Conservation (phyloP, 2,329 filamentous ascomycete species). For the Cladosporium sp. region DNA sequence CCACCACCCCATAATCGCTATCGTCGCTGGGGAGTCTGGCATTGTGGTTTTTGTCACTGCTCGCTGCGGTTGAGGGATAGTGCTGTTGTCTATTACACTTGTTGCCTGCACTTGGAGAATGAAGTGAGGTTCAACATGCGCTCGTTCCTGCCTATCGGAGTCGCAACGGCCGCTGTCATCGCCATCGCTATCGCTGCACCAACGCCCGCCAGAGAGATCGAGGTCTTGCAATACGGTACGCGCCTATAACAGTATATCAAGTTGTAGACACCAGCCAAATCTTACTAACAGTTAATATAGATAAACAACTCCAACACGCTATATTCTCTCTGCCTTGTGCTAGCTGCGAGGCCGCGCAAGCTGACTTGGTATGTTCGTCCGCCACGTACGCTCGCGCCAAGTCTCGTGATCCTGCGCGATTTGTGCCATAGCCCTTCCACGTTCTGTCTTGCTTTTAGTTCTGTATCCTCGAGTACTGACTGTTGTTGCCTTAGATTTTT, state of each 20-base stretch:
- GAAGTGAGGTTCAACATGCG: constrained; percentile 15
- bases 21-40: constrained; percentile 5
- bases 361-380: constrained; percentile 22
- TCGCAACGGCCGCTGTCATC: constrained; percentile 12
- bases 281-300: constrained; percentile 6
- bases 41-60: constrained; percentile 8
- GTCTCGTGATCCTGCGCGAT: constrained; percentile 16
- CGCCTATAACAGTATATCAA: neutral
- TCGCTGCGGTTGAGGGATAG: constrained; percentile 11
- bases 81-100: neutral
- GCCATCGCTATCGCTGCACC: constrained; percentile 12
- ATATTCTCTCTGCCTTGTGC: constrained; percentile 22
- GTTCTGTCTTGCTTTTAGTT: neutral
- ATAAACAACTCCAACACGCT: constrained; percentile 16
- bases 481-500: constrained; percentile 19
- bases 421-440: neutral
- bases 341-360: constrained; percentile 24
- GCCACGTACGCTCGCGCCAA: constrained; percentile 17
- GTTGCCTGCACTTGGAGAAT: neutral
- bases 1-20: neutral
- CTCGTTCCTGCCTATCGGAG: constrained; percentile 15
- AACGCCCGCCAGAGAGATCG: constrained; percentile 15
- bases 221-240: constrained; percentile 20
- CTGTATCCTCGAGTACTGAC: constrained; percentile 16
- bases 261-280: neutral